Base-by-base conservation (phyloP, 2,329 filamentous ascomycete genomes). In the Ascochyta rabiei region DNA sequence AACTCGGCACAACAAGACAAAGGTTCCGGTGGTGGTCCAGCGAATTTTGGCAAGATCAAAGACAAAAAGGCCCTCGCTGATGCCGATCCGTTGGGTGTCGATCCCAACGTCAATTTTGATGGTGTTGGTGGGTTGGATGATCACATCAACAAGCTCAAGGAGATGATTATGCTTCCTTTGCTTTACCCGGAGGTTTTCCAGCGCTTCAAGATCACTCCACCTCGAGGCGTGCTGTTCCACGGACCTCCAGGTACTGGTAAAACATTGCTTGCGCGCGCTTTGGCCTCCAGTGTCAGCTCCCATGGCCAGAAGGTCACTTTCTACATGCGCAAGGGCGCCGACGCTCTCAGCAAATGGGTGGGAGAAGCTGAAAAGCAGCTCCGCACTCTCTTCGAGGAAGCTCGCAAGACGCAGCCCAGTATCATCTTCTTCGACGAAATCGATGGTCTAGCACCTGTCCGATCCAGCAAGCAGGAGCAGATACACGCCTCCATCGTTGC, bases 391-490 rank as follows among this genome's bases (percentile, higher is more conserved):
- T 99, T 99, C 62, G 95, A 98, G 67, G 95, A 99, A 76, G 95
- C 95, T 15, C 85, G 93, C 58, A 95, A 92, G 74, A 98, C 89
- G 1, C 95, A 99, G 70, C 95, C 95, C 0, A 98, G 93, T 74
- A 99, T 99, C 76, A 99, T 99, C 74, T 99, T 99, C 80, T 98
- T 99, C 66, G 95, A 99, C 73, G 95, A 99, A 75, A 99, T 99
- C 64, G 95, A 99, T 77, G 95, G 95, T 50, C 82, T 99, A 61
- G 95, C 95, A 2, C 96, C 95, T 46, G 95, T 98, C 30, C 86
- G 95, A 66, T 98, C 95, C 12, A 97, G 93, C 76, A 98, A 98
- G 75, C 93, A 98, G 77, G 95, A 99, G 73, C 95, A 99, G 76
- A 98, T 98, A 56, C 95, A 99, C 76, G 92, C 95, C 6, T 98